phyloP scores from a whole-genome alignment of 176 grass and related monocot species.

The Musa itinerans region DNA sequence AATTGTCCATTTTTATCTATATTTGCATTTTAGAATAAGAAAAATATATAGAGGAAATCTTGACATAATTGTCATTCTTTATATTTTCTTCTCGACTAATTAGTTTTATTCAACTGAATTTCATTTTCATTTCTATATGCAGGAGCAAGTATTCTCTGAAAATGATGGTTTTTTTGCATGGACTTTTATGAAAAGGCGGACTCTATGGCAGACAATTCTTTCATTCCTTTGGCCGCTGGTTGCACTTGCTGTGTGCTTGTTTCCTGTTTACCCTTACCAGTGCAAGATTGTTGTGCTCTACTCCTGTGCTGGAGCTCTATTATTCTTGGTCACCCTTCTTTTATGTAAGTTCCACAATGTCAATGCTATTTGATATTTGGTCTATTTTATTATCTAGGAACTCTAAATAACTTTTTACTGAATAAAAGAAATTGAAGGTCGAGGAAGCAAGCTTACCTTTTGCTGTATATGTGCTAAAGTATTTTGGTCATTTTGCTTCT shows the following conservation, averaged over 20 bases:
- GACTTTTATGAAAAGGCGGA: conserved; percentile 94
- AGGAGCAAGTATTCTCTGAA: conserved; percentile 89
- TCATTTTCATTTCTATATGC: conserved; percentile 8
- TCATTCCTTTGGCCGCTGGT: conserved; percentile 96
- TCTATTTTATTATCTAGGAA: not conserved
- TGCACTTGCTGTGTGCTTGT: conserved; percentile 87
- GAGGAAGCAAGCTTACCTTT: not conserved
- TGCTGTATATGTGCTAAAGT: not conserved
- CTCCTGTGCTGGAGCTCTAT: conserved; percentile 76
- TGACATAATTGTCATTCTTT: too few relatives aligned
- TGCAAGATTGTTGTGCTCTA: conserved; percentile 99
- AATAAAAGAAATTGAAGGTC: not conserved
- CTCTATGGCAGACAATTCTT: conserved; percentile 94
- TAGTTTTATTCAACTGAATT: not conserved
- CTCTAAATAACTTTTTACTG: too few relatives aligned
- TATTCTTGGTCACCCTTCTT: conserved; percentile 82
- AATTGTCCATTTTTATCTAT: too few relatives aligned
- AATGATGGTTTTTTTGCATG: conserved; percentile 96
- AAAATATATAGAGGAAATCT: too few relatives aligned
- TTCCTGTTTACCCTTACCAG: conserved; percentile 98
- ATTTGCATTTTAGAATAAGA: too few relatives aligned
- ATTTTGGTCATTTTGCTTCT: not conserved
- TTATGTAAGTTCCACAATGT: conserved; percentile 38
- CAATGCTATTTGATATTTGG: not conserved
- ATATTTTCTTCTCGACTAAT: not conserved